phyloP scores from a whole-genome alignment of 2,329 filamentous ascomycete species.

The Grosmannia huntii region DNA sequence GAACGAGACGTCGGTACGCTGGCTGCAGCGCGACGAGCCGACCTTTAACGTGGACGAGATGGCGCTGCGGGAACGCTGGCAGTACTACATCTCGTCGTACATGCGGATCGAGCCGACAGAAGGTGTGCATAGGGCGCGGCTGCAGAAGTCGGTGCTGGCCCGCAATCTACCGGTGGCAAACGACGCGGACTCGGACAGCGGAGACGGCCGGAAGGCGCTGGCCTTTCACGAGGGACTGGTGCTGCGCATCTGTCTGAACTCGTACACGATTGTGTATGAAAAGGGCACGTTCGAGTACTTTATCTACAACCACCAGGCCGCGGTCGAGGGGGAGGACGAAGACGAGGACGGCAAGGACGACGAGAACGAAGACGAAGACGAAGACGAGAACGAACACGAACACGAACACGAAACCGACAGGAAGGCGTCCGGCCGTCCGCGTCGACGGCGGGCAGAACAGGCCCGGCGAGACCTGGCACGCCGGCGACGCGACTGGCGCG shows the following conservation, averaged over 20 bases:
- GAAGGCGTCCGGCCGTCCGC: constrained; percentile 14
- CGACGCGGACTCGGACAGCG: constrained; percentile 51
- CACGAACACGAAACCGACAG: not conserved
- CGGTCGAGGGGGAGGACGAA: constrained; percentile 40
- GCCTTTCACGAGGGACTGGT: constrained; percentile 55
- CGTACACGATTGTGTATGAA: constrained; percentile 68
- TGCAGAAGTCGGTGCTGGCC: constrained; percentile 56
- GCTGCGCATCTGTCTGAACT: constrained; percentile 64
- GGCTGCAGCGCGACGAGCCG: constrained; percentile 53
- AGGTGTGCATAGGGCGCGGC: constrained; percentile 51
- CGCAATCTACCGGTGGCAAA: constrained; percentile 54
- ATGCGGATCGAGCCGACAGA: constrained; percentile 82
- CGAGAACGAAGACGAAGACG: not conserved
- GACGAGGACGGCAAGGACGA: constrained; percentile 2
- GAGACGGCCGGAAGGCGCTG: constrained; percentile 45
- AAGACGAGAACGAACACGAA: not conserved
- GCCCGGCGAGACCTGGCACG: constrained; percentile 17
- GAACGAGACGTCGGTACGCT: constrained; percentile 58
- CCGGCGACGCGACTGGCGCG: constrained; percentile 23
- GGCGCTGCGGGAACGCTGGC: constrained; percentile 73
- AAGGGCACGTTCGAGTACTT: constrained; percentile 58
- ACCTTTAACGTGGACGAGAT: constrained; percentile 85
- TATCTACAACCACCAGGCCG: constrained; percentile 56
- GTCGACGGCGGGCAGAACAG: constrained; percentile 1
- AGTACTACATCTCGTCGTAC: constrained; percentile 90